phyloP scores from a whole-genome alignment of 371 early-diverging fungal genomes.

The Sporodiniella umbellata region DNA sequence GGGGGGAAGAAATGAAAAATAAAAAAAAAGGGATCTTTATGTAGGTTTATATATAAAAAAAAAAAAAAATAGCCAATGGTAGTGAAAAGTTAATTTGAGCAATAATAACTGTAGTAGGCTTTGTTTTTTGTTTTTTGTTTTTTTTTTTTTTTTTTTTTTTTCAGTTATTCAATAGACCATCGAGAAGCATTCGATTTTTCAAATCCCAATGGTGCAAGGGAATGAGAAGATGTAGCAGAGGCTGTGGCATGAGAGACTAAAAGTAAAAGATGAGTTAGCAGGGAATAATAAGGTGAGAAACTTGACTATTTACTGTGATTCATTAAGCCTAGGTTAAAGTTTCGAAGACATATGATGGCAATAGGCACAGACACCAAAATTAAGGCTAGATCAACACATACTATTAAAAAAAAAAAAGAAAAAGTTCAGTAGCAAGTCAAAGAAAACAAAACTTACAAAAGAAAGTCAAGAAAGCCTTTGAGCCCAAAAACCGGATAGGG shows the following conservation, averaged over 20 bases:
- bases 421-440: not conserved
- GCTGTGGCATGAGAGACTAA: constrained; percentile 30
- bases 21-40: constrained; percentile 2
- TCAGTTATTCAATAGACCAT: constrained; percentile 33
- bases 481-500: constrained; percentile 48
- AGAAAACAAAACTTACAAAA: constrained; percentile 51
- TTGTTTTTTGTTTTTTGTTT: too few relatives aligned
- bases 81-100: too few relatives aligned
- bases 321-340: constrained; percentile 29
- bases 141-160: too few relatives aligned
- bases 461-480: constrained; percentile 69
- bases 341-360: constrained; percentile 23
- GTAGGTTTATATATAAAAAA: too few relatives aligned
- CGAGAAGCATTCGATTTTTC: constrained; percentile 25
- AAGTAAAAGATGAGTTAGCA: not conserved
- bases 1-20: constrained; percentile 2
- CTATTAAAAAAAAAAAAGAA: constrained; percentile 1
- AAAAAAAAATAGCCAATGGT: too few relatives aligned
- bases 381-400: constrained; percentile 17
- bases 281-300: too few relatives aligned
- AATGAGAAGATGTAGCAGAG: constrained; percentile 26
- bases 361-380: constrained; percentile 21
- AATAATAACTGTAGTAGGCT: too few relatives aligned
- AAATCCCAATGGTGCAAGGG: constrained; percentile 24
- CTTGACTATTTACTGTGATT: constrained; percentile 27